Evolutionary conservation across 2,329 filamentous ascomycete species (phyloP).

Genomic region (Ophiostoma himal-ulmi): DNA sequence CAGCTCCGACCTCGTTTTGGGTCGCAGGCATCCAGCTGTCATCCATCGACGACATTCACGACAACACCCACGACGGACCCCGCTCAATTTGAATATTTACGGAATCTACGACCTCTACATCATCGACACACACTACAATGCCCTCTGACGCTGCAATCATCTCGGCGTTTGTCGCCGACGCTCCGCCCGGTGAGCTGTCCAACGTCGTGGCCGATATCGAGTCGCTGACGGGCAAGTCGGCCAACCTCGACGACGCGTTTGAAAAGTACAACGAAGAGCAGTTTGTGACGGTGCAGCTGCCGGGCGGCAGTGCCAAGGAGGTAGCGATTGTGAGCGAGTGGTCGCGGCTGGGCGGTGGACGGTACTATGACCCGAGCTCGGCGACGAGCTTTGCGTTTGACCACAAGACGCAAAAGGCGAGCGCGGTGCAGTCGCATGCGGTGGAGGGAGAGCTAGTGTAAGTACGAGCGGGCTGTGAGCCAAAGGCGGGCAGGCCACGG

Average conservation of each 20-base stretch:
- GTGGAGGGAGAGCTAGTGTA: slow-evolving; percentile 80
- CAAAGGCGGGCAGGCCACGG: not conserved
- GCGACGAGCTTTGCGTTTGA: slow-evolving; percentile 86
- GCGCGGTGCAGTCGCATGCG: slow-evolving; percentile 69
- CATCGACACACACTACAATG: slow-evolving; percentile 29
- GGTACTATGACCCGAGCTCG: slow-evolving; percentile 87
- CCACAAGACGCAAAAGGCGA: slow-evolving; percentile 77
- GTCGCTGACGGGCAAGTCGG: slow-evolving; percentile 65
- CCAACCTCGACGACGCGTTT: slow-evolving; percentile 74
- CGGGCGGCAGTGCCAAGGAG: slow-evolving; percentile 69
- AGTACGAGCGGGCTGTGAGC: slow-evolving; percentile 1
- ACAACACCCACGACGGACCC: no score
- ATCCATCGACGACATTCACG: not conserved
- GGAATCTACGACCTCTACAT: not conserved
- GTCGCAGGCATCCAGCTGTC: not conserved
- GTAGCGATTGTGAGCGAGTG: slow-evolving; percentile 80
- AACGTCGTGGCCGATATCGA: slow-evolving; percentile 71
- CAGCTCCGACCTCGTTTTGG: not conserved
- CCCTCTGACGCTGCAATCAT: slow-evolving; percentile 49
- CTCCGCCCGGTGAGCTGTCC: slow-evolving; percentile 73
- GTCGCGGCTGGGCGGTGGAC: slow-evolving; percentile 56
- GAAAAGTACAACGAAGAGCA: slow-evolving; percentile 96
- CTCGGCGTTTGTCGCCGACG: slow-evolving; percentile 85
- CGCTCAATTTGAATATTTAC: no score
- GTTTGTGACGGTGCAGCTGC: slow-evolving; percentile 81